Evolutionary conservation across 1,284 basidiomycete genomes (phyloP).

Genomic region (Anthracocystis walkeri): DNA sequence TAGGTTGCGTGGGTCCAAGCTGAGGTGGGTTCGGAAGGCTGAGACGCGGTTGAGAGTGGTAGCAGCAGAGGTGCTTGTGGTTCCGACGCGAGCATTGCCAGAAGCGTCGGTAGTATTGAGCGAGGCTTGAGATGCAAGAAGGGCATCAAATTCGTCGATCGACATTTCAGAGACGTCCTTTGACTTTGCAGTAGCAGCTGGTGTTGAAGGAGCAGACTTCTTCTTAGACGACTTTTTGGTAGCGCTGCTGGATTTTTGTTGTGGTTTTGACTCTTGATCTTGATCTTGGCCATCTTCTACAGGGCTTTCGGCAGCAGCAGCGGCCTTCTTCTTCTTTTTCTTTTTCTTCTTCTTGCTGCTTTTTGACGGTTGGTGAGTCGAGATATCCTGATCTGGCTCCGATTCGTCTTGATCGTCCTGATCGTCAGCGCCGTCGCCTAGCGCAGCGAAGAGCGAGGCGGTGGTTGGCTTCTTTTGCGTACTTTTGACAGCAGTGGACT

Average conservation of each 20-base stretch:
- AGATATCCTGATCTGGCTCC: slow-evolving; percentile 38
- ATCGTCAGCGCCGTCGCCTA: slow-evolving; percentile 34
- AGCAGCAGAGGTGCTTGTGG: background rate
- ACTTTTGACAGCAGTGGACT: background rate
- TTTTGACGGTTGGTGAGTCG: slow-evolving; percentile 19
- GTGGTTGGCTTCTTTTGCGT: slow-evolving; percentile 6
- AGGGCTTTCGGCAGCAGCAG: slow-evolving; percentile 9
- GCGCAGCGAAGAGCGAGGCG: slow-evolving; percentile 52
- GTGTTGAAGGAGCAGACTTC: slow-evolving; percentile 11
- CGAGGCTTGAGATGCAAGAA: slow-evolving; percentile 58
- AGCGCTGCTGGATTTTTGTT: slow-evolving; percentile 21
- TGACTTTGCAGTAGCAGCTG: slow-evolving; percentile 5
- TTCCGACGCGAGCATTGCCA: background rate
- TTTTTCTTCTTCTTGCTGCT: slow-evolving; percentile 56
- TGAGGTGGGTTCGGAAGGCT: slow-evolving; percentile 46
- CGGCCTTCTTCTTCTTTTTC: slow-evolving; percentile 66
- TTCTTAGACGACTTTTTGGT: slow-evolving; percentile 37
- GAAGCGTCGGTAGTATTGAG: slow-evolving; percentile 15
- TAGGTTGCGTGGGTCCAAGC: slow-evolving; percentile 54
- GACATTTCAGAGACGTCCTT: slow-evolving; percentile 64
- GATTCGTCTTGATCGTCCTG: slow-evolving; percentile 35
- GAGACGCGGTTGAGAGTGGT: slow-evolving; percentile 19
- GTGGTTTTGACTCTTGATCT: background rate
- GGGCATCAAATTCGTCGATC: slow-evolving; percentile 62
- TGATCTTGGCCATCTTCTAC: background rate